phyloP scores from a whole-genome alignment of 768 basidiomycete species.

The Kwoniella sp. region DNA sequence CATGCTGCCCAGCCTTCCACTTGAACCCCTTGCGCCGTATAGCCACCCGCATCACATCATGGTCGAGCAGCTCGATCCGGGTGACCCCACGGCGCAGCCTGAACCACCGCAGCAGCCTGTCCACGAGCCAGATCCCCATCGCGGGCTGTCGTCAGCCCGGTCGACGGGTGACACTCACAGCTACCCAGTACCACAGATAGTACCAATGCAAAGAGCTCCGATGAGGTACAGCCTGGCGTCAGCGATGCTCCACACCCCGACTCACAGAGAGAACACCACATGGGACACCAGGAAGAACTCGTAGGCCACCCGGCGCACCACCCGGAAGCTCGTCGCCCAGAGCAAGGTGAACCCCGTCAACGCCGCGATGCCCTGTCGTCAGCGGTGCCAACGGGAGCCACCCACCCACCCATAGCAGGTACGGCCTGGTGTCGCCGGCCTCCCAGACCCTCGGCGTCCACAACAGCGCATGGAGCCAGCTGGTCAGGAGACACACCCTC shows the following conservation, averaged over 20 bases:
- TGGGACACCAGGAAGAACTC: slow-evolving; percentile 49
- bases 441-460: slow-evolving; percentile 22
- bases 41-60: slow-evolving; percentile 31
- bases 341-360: slow-evolving; percentile 32
- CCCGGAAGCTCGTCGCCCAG: slow-evolving; percentile 31
- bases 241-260: not conserved
- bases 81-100: slow-evolving; percentile 20
- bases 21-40: slow-evolving; percentile 13
- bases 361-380: slow-evolving; percentile 28
- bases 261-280: slow-evolving; percentile 43
- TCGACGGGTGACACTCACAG: slow-evolving; percentile 11
- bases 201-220: slow-evolving; percentile 38
- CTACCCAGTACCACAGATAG: slow-evolving; percentile 27
- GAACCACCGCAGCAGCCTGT: slow-evolving; percentile 42
- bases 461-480: slow-evolving; percentile 33
- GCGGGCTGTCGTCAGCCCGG: slow-evolving; percentile 28
- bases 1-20: slow-evolving; percentile 33
- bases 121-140: slow-evolving; percentile 43
- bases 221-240: slow-evolving; percentile 28
- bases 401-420: slow-evolving; percentile 28
- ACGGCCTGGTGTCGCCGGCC: slow-evolving; percentile 6
- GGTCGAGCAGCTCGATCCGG: slow-evolving; percentile 23
- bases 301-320: slow-evolving; percentile 40
- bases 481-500: slow-evolving; percentile 34
- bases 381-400: not conserved